phyloP scores from a whole-genome alignment of 306 rosid genomes.

The Datisca glomerata region DNA sequence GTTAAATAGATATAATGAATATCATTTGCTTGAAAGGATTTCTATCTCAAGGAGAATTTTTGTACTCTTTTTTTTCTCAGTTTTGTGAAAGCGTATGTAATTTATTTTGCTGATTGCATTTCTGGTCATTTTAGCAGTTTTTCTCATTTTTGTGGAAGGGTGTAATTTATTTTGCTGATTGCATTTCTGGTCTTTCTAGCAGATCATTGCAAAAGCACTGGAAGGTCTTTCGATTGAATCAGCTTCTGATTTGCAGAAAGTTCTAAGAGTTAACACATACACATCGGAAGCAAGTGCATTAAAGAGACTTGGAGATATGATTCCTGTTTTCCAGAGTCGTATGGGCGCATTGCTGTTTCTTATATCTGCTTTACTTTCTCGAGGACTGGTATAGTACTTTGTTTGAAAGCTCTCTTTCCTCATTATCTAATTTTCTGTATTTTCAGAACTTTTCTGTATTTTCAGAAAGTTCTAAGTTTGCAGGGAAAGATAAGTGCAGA shows the following conservation, averaged over 20 bases:
- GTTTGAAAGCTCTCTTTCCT: conserved; percentile 25
- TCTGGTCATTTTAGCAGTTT: neutral
- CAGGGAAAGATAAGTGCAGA: no score
- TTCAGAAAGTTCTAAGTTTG: no score
- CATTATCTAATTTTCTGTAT: conserved; percentile 4
- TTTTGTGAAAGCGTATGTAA: neutral
- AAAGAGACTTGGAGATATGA: conserved; percentile 54
- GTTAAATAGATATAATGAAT: no score
- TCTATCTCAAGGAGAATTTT: neutral
- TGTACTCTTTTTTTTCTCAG: neutral
- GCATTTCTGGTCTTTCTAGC: conserved; percentile 6
- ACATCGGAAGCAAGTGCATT: conserved; percentile 54
- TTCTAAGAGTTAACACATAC: conserved; percentile 59
- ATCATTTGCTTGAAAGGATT: neutral
- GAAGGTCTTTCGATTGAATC: conserved; percentile 75
- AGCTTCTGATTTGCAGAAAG: conserved; percentile 56
- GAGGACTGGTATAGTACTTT: conserved; percentile 94
- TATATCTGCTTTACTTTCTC: conserved; percentile 86
- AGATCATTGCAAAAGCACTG: conserved; percentile 57
- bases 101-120: no score
- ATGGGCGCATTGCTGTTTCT: conserved; percentile 96
- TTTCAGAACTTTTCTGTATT: no score
- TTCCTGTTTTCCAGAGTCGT: conserved; percentile 78
- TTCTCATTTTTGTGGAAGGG: no score
- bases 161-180: conserved; percentile 1